Evolutionary conservation across 164 flowering plant genomes (phyloP).

Genomic region (Nymphaea colorata): DNA sequence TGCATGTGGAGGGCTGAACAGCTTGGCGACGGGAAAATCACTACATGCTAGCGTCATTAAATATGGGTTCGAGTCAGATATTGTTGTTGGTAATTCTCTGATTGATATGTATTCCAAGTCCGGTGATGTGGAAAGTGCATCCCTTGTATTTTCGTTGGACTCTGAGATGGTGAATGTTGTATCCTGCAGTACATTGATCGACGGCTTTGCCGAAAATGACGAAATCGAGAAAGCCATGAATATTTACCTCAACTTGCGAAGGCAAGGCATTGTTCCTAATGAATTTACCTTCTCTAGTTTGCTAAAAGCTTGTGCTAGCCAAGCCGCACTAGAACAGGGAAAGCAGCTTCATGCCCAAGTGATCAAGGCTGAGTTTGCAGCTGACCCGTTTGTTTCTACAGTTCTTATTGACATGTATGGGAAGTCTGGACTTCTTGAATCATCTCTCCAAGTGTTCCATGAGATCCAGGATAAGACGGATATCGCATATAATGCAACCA

Average conservation of each 20-base stretch:
- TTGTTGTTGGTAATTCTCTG: constrained; percentile 35
- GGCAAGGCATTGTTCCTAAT: constrained; percentile 33
- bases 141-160: constrained; percentile 17
- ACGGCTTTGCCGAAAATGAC: constrained; percentile 32
- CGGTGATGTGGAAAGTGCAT: constrained; percentile 37
- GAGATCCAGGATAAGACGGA: constrained; percentile 21
- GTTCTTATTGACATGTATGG: constrained; percentile 51
- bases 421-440: constrained; percentile 38
- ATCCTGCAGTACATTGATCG: constrained; percentile 38
- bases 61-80: constrained; percentile 21
- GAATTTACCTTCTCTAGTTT: constrained; percentile 41
- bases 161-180: constrained; percentile 26
- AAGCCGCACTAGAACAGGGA: constrained; percentile 39
- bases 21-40: constrained; percentile 20
- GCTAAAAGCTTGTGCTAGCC: constrained; percentile 47
- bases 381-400: constrained; percentile 30
- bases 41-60: constrained; percentile 34
- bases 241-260: constrained; percentile 22
- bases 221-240: constrained; percentile 24
- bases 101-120: constrained; percentile 39
- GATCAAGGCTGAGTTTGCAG: constrained; percentile 16
- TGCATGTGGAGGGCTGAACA: constrained; percentile 31
- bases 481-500: constrained; percentile 40
- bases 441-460: constrained; percentile 25
- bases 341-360: constrained; percentile 39